These are phyloP conservation scores for Fusarium pseudocircinatum DNA, from an alignment of 2,329 filamentous ascomycete species.

Conservation along the genomic window DNA sequence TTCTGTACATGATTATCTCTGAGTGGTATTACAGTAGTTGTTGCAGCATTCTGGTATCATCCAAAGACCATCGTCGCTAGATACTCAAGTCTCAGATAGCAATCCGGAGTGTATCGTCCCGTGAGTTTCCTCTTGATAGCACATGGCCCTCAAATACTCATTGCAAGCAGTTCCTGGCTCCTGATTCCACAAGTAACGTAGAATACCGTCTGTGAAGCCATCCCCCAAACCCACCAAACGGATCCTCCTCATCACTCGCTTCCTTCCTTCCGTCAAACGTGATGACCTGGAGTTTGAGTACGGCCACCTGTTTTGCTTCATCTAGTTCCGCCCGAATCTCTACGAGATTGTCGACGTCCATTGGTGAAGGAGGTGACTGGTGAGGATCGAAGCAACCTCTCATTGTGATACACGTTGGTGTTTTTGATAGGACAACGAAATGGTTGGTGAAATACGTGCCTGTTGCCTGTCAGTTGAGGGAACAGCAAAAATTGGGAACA, in stretches of 20 bases:
- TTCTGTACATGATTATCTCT: no score
- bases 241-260: constrained; percentile 21
- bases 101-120: no score
- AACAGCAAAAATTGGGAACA: fast-evolving
- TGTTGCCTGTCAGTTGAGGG: not conserved
- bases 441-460: constrained; percentile 36
- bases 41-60: no score
- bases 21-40: no score
- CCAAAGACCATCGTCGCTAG: no score
- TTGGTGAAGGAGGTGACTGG: not conserved
- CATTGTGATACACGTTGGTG: constrained; percentile 16
- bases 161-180: constrained; percentile 26
- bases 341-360: constrained; percentile 20
- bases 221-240: constrained; percentile 26
- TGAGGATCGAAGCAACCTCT: constrained; percentile 27
- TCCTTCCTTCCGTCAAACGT: constrained; percentile 27
- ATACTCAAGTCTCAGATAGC: no score
- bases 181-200: constrained; percentile 28
- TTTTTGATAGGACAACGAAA: constrained; percentile 23
- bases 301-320: not conserved
- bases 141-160: not conserved
- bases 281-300: constrained; percentile 12
- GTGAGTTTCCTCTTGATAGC: no score
- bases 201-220: constrained; percentile 34
- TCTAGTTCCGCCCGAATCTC: constrained; percentile 23